These are phyloP conservation scores for Trypanosoma avium DNA, from an alignment of 208 protist genomes.

Conservation along the genomic window DNA sequence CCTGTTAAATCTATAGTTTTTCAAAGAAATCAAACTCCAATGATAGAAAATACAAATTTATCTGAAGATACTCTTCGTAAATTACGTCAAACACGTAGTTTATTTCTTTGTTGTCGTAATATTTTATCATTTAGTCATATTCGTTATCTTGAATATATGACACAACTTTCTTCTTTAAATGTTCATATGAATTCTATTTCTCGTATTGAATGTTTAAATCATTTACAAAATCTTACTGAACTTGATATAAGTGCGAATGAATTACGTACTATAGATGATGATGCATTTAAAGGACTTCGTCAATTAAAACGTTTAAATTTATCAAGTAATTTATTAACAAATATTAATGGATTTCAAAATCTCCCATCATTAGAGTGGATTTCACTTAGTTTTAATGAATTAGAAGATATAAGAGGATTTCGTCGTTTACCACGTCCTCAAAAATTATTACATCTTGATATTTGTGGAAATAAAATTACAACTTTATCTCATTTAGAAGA, in stretches of 20 bases:
- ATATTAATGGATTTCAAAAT: constrained; percentile 35
- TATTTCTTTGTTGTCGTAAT: constrained; percentile 68
- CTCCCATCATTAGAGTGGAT: constrained; percentile 54
- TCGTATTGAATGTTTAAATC: constrained; percentile 32
- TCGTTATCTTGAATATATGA: constrained; percentile 54
- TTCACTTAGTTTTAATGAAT: constrained; percentile 72
- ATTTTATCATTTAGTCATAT: constrained; percentile 70
- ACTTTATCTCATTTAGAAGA: constrained; percentile 34
- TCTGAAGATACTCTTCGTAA: constrained; percentile 29
- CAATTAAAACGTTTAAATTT: constrained; percentile 66
- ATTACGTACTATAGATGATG: constrained; percentile 32
- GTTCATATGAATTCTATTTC: constrained; percentile 82
- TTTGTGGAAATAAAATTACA: constrained; percentile 65
- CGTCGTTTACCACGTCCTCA: constrained; percentile 39
- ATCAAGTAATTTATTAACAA: constrained; percentile 62
- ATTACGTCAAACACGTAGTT: constrained; percentile 42
- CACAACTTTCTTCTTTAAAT: constrained; percentile 52
- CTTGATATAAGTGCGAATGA: constrained; percentile 85
- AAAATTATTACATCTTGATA: constrained; percentile 56
- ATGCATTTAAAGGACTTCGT: constrained; percentile 47
- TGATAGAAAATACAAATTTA: constrained; percentile 8
- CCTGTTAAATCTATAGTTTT: constrained; percentile 8
- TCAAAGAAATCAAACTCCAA: background rate
- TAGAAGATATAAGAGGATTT: constrained; percentile 48
- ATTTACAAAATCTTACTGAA: constrained; percentile 57